Conservation (phyloP, 1,139 yeast species). For the Spathaspora sp. region DNA sequence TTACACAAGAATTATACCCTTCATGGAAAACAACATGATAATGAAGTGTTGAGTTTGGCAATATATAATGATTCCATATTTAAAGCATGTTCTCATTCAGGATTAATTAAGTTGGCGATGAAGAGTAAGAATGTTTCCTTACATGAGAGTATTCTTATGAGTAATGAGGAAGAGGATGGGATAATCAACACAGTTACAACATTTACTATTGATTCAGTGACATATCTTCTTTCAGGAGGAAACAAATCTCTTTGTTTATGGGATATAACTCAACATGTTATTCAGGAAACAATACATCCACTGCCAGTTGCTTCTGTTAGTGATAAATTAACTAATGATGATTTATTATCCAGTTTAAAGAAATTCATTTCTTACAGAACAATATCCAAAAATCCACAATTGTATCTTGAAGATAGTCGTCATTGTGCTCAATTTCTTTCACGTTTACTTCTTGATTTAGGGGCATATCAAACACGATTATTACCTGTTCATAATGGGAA, state of each 20-base stretch:
- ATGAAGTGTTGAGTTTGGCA: constrained; percentile 41
- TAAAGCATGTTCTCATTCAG: constrained; percentile 56
- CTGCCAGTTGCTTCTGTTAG: constrained; percentile 4
- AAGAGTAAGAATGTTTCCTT: constrained; percentile 21
- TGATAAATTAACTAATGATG: constrained; percentile 44
- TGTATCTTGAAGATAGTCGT: constrained; percentile 75
- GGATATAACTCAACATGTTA: constrained; percentile 29
- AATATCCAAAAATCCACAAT: constrained; percentile 68
- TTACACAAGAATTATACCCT: background rate
- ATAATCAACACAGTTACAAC: constrained; percentile 25
- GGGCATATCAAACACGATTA: constrained; percentile 67
- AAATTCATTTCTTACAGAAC: constrained; percentile 70
- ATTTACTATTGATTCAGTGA: constrained; percentile 22
- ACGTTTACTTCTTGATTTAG: constrained; percentile 62
- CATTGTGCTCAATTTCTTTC: constrained; percentile 80
- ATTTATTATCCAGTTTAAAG: constrained; percentile 60
- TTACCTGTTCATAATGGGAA: constrained; percentile 75
- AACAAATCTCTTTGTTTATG: constrained; percentile 34
- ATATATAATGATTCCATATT: constrained; percentile 52
- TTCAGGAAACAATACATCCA: background rate
- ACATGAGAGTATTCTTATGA: constrained; percentile 12
- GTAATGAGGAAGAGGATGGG: constrained; percentile 18
- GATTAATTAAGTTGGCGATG: constrained; percentile 50
- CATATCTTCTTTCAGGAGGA: constrained; percentile 41
- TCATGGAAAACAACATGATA: constrained; percentile 1